Percentiles rank a stretch among this genome's conserved stretches.
Evolutionary conservation across 768 basidiomycete genomes (phyloP).

Genomic region (Auricularia heimuer): DNA sequence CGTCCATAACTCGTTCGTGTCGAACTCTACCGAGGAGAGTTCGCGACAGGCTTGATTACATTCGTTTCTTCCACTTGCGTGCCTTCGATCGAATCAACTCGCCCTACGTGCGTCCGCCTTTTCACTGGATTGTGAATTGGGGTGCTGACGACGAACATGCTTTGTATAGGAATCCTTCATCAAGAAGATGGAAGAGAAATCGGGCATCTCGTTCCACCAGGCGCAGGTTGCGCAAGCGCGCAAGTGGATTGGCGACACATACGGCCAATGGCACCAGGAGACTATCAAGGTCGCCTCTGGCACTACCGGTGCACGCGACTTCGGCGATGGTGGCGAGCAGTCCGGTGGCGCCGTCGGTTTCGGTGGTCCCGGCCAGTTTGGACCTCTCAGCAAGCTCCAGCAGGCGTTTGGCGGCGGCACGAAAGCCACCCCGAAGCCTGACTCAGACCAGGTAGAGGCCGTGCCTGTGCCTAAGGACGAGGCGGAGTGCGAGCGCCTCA

Average conservation of each 20-base stretch:
- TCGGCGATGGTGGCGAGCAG: background rate
- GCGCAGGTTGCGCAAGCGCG: slow-evolving; percentile 80
- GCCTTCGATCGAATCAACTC: slow-evolving; percentile 87
- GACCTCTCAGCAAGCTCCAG: background rate
- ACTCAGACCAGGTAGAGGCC: slow-evolving; percentile 42
- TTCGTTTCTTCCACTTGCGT: slow-evolving; percentile 87
- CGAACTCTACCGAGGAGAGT: background rate
- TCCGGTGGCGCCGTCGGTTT: slow-evolving; percentile 1
- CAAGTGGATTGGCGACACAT: slow-evolving; percentile 45
- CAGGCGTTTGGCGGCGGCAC: slow-evolving; percentile 17
- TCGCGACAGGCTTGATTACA: slow-evolving; percentile 57
- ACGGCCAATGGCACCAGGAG: slow-evolving; percentile 7
- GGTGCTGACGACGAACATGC: too few relatives aligned
- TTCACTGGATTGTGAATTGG: too few relatives aligned
- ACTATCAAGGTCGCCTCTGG: slow-evolving; percentile 1
- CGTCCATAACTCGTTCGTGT: slow-evolving; percentile 16
- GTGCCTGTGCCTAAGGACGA: slow-evolving; percentile 57
- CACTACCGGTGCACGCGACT: background rate
- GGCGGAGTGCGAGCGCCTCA: slow-evolving; percentile 57
- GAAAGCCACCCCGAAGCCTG: slow-evolving; percentile 38
- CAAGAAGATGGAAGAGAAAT: slow-evolving; percentile 56
- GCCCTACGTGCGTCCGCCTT: slow-evolving; percentile 26
- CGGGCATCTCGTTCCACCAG: slow-evolving; percentile 71
- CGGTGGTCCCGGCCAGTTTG: background rate
- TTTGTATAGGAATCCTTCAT: slow-evolving; percentile 33